A percentile compares a stretch with the other conserved stretches of the same genome.
phyloP scores from a whole-genome alignment of 2,329 filamentous ascomycete genomes.

The Arachnomyces sp. region DNA sequence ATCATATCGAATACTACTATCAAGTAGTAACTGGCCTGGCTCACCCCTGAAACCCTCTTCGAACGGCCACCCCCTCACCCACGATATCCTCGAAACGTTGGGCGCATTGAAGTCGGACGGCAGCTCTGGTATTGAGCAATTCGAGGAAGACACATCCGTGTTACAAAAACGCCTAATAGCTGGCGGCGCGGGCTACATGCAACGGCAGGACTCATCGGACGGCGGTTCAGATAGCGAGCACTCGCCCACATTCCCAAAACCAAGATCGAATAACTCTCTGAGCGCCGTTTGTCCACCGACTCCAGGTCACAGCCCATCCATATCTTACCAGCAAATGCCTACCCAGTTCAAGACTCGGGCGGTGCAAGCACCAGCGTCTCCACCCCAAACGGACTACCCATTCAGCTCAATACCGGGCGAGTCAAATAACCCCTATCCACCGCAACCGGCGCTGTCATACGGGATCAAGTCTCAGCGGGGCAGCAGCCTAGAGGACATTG shows the following conservation, averaged over 20 bases:
- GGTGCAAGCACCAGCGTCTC: no score
- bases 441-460: no score
- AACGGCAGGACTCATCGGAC: slow-evolving; percentile 48
- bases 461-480: no score
- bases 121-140: slow-evolving; percentile 37
- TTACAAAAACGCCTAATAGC: slow-evolving; percentile 50
- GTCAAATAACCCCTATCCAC: no score
- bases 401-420: no score
- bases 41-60: slow-evolving; percentile 42
- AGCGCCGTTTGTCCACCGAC: slow-evolving; percentile 30
- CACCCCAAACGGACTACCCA: no score
- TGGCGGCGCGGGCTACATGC: slow-evolving; percentile 44
- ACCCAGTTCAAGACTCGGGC: slow-evolving; percentile 11
- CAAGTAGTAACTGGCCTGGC: slow-evolving; percentile 50
- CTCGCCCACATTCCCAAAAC: slow-evolving; percentile 22
- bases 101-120: slow-evolving; percentile 49
- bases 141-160: slow-evolving; percentile 50
- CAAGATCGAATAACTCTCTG: slow-evolving; percentile 4
- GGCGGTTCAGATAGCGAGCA: slow-evolving; percentile 50
- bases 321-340: slow-evolving; percentile 17
- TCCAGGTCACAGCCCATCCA: slow-evolving; percentile 31
- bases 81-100: slow-evolving; percentile 54
- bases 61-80: slow-evolving; percentile 52
- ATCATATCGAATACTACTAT: slow-evolving; percentile 47
- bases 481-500: no score